Evolutionary conservation across 2,329 filamentous ascomycete species (phyloP).

Genomic region (Pleurostoma richardsiae): DNA sequence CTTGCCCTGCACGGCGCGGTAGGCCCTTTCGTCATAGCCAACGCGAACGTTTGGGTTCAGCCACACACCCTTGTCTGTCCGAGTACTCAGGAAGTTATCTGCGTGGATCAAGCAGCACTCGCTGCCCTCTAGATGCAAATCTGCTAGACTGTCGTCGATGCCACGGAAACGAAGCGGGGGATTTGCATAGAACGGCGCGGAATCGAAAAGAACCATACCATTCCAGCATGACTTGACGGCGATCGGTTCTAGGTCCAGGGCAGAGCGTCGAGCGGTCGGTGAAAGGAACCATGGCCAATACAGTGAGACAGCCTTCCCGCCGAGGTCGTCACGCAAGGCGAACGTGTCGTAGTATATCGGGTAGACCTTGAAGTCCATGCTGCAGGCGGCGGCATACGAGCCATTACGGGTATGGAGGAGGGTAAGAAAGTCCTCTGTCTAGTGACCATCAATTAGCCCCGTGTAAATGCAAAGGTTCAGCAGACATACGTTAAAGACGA

Average conservation of each 20-base stretch:
- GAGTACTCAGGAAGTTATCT: constrained; percentile 55
- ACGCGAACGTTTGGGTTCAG: constrained; percentile 67
- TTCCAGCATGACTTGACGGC: constrained; percentile 68
- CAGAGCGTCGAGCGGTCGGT: constrained; percentile 32
- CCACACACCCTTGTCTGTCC: constrained; percentile 48
- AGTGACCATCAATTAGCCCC: neutral
- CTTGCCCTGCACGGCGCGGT: constrained; percentile 38
- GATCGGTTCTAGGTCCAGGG: constrained; percentile 44
- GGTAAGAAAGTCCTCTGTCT: constrained; percentile 41
- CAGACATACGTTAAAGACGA: constrained; percentile 46
- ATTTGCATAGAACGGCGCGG: constrained; percentile 38
- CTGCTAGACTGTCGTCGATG: constrained; percentile 56
- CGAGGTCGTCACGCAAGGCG: constrained; percentile 49
- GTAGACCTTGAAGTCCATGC: constrained; percentile 50
- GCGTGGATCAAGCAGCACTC: constrained; percentile 76
- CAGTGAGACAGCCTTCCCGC: constrained; percentile 44
- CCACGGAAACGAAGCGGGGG: constrained; percentile 54
- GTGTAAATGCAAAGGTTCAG: neutral
- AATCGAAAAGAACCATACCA: constrained; percentile 46
- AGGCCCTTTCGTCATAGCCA: constrained; percentile 53
- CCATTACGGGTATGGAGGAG: constrained; percentile 50
- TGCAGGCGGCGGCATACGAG: constrained; percentile 55
- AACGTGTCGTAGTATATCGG: constrained; percentile 58
- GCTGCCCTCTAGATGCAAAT: constrained; percentile 64
- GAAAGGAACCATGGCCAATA: constrained; percentile 57